Base-by-base conservation (phyloP, 805 yeast species). In the Wickerhamiella allomyrinae region DNA sequence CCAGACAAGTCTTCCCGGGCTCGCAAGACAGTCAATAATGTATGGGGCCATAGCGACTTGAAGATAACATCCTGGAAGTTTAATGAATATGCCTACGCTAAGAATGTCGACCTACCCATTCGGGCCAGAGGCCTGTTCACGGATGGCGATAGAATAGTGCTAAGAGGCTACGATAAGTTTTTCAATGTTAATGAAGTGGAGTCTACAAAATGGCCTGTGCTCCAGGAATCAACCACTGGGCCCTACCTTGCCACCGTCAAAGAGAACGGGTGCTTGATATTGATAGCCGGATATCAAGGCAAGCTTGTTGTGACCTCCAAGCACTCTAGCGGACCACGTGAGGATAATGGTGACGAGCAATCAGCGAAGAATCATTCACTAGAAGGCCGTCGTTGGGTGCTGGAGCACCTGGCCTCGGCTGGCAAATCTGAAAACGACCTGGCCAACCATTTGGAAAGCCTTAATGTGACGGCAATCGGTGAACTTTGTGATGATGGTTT, bases 111-210 rank as follows among this genome's bases (percentile, higher is more conserved):
- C 1, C 62, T 89, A 7, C 95, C 95, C 0, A 67, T 75, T 5
- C 62, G 75, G 40, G 94, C 96, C 0, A 69, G 98, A 42, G 98
- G 98, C 0, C 58, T 89, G 13, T 89, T 89, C 58, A 80, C 74
- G 0, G 58, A 60, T 10, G 62, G 65, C 7, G 51, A 47, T 23
- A 37, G 39, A 2, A 79, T 91, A 19, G 76, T 75, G 2, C 76
- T 78, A 1, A 66, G 99, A 50, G 98, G 99, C 0, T 91, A 91
- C 57, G 91, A 91, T 60, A 91, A 91, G 61, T 91, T 91, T 60
- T 91, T 85, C 70, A 89, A 82, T 55, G 65, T 85, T 3, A 73
- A 68, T 47, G 98, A 91, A 57, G 67, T 71, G 1, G 49, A 61
- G 0, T 48, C 48, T 5, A 79, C 94, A 0, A 69, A 65, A 45